These are phyloP conservation scores for Graphilbum fragrans DNA, from an alignment of 2,329 filamentous ascomycete genomes.

Conservation along the genomic window DNA sequence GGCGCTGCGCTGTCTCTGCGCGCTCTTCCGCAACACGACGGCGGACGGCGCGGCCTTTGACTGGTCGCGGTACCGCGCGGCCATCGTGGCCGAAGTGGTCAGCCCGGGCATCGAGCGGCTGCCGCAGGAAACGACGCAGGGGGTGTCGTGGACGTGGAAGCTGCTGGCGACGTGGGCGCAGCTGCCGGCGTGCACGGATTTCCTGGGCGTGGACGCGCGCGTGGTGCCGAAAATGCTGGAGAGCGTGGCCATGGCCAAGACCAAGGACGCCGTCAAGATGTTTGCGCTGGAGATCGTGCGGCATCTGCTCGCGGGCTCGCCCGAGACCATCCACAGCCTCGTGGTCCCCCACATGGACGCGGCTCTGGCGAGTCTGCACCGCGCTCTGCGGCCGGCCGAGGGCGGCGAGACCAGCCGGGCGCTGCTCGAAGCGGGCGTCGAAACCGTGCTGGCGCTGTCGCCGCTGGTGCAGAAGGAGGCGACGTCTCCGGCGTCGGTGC, in stretches of 20 bases:
- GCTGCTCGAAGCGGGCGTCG: slow-evolving; percentile 66
- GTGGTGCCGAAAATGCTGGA: slow-evolving; percentile 62
- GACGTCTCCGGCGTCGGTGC: slow-evolving; percentile 51
- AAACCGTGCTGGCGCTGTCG: slow-evolving; percentile 65
- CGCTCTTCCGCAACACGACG: slow-evolving; percentile 54
- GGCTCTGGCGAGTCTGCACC: slow-evolving; percentile 32
- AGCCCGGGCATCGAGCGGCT: slow-evolving; percentile 67
- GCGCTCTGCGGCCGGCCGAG: not conserved
- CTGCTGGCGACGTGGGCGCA: slow-evolving; percentile 74
- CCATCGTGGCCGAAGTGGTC: slow-evolving; percentile 64
- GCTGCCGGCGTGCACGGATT: slow-evolving; percentile 47
- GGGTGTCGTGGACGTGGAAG: slow-evolving; percentile 70
- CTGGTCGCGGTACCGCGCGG: slow-evolving; percentile 59
- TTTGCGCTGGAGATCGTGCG: slow-evolving; percentile 69
- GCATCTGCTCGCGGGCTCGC: slow-evolving; percentile 44
- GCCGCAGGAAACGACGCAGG: slow-evolving; percentile 76
- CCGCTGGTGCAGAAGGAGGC: slow-evolving; percentile 44
- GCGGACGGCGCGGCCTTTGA: slow-evolving; percentile 44
- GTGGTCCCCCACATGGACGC: too few relatives aligned
- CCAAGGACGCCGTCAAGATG: slow-evolving; percentile 68
- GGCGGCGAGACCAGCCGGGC: slow-evolving; percentile 47
- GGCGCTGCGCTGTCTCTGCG: slow-evolving; percentile 71
- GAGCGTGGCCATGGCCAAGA: slow-evolving; percentile 54
- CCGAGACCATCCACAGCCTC: slow-evolving; percentile 33
- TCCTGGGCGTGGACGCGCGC: slow-evolving; percentile 49